A percentile compares a stretch with the other conserved stretches of the same genome.
phyloP scores from a whole-genome alignment of 108 stramenopile genomes.

The Conticribra weissflogii region DNA sequence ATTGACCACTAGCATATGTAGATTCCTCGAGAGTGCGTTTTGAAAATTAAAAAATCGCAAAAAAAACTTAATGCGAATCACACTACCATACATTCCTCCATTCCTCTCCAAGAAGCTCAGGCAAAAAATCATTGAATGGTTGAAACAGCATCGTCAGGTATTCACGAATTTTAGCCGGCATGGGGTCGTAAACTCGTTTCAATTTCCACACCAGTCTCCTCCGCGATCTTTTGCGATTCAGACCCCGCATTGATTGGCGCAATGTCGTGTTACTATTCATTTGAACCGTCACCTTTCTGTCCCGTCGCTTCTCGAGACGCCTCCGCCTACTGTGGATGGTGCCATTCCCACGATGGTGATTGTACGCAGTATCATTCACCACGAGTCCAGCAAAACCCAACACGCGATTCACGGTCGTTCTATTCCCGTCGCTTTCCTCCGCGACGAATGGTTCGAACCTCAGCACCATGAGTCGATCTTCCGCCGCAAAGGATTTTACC shows the following conservation, averaged over 20 bases:
- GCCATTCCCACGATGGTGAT: too few species aligned
- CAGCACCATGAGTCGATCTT: conserved; percentile 23
- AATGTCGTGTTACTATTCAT: not conserved
- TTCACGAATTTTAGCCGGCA: not conserved
- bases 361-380: not conserved
- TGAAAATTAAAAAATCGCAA: too few species aligned
- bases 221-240: not conserved
- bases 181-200: not conserved
- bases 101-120: conserved; percentile 16
- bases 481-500: conserved; percentile 5
- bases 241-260: not conserved
- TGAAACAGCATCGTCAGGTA: conserved; percentile 7
- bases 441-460: conserved; percentile 3
- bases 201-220: not conserved
- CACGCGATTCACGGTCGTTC: conserved; percentile 1
- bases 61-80: not conserved
- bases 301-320: not conserved
- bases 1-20: too few species aligned
- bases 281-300: not conserved
- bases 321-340: not conserved
- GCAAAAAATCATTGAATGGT: conserved; percentile 17
- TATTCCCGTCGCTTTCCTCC: not conserved
- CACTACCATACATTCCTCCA: conserved; percentile 3
- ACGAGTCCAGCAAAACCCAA: conserved; percentile 13
- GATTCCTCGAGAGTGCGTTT: too few species aligned